Evolutionary conservation across 1,284 basidiomycete genomes (phyloP), one percentile per base, ranked within the genome.

Genomic region (Papiliotrema fonsecae): DNA sequence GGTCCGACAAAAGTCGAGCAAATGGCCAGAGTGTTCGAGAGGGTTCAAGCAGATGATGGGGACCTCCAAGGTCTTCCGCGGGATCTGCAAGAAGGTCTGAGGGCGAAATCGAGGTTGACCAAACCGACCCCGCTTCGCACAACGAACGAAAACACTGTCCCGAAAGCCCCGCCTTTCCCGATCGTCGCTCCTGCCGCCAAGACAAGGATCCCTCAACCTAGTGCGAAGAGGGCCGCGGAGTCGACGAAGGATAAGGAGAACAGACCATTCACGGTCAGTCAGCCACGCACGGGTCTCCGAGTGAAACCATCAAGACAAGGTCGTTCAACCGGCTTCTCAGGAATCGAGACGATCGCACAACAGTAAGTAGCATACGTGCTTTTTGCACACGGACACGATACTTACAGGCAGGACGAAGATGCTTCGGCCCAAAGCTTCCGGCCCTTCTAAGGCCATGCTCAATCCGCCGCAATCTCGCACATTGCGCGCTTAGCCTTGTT

Each of bases 1-100:
- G 64, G 58, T 9, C 61, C 59, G 6, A 54, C 54, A 4, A 57
- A 51, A 39, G 50, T 55, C 14, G 38, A 41, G 18, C 31, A 37
- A 16, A 36, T 45, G 43, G 43, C 43, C 10, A 45, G 43, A 19
- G 27, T 22, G 28, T 43, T 31, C 19, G 41, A 43, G 30, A 14
- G 19, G 34, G 34, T 35, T 5, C 6, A n/a, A n/a, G 41, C 41
- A n/a, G 24, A 27, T 5, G 41, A 24, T 5, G n/a, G 31, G 6
- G 26, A 14, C 14, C 5, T 42, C 26, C n/a, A 28, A 27, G 28
- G 41, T n/a, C 14, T 42, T 24, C 41, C 41, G 5, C 22, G 13
- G 5, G 38, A 39, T 25, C 38, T 39, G 10, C 38, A 24, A 21
- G 38, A 6, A 9, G 38, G 10, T 9, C 21, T 39, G 35, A 10